Percentiles rank a stretch among this genome's conserved stretches.
These are phyloP conservation scores for Echinosophora koreensis DNA, from an alignment of 306 rosid species.

Conservation along the genomic window DNA sequence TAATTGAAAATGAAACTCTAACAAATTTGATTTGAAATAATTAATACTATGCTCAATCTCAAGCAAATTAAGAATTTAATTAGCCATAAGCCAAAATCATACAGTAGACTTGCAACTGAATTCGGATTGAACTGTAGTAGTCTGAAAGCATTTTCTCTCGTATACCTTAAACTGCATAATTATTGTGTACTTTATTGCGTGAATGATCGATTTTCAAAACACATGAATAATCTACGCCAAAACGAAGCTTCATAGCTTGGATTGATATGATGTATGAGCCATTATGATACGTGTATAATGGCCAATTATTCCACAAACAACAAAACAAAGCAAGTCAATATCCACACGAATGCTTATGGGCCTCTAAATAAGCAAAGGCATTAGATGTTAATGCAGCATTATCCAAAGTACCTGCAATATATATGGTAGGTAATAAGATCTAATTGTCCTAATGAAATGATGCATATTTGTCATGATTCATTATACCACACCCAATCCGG, in stretches of 20 bases:
- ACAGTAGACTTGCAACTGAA: background rate
- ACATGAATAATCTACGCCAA: slow-evolving; percentile 15
- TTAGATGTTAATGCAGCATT: slow-evolving; percentile 44
- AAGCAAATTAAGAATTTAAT: slow-evolving; percentile 22
- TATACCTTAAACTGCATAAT: slow-evolving; percentile 12
- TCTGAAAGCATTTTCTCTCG: background rate
- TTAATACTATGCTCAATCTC: slow-evolving; percentile 15
- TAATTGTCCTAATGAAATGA: slow-evolving; percentile 36
- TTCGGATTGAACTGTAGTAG: slow-evolving; percentile 3
- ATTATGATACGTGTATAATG: slow-evolving; percentile 16
- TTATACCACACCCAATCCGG: background rate
- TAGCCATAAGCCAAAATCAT: slow-evolving; percentile 25
- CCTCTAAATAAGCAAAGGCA: slow-evolving; percentile 13
- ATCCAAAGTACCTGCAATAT: slow-evolving; percentile 42
- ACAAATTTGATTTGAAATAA: slow-evolving; percentile 57
- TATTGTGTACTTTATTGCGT: slow-evolving; percentile 17
- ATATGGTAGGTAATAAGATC: slow-evolving; percentile 46
- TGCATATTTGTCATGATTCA: slow-evolving; percentile 20
- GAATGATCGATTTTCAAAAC: slow-evolving; percentile 21
- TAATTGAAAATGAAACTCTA: slow-evolving; percentile 53
- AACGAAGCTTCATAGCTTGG: slow-evolving; percentile 32
- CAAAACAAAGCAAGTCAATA: slow-evolving; percentile 33
- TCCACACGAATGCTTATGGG: slow-evolving; percentile 36
- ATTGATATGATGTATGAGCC: slow-evolving; percentile 7
- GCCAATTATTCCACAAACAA: slow-evolving; percentile 1